Percentiles rank a stretch among this genome's conserved stretches.
phyloP scores from a whole-genome alignment of 805 yeast species.

The Pichia ethanolica region DNA sequence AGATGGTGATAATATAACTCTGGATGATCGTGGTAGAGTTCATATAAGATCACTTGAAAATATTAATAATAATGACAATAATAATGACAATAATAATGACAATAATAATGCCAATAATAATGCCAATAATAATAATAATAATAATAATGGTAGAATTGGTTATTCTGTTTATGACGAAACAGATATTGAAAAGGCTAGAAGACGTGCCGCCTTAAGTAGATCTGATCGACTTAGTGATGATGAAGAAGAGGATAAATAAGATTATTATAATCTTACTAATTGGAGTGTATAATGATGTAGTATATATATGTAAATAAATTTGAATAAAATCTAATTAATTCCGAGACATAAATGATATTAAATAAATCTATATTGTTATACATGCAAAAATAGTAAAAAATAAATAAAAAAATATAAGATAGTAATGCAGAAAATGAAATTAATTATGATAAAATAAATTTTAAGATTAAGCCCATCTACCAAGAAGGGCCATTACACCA shows the following conservation, averaged over 20 bases:
- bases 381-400: no score
- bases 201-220: constrained; percentile 24
- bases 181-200: constrained; percentile 23
- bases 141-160: neutral
- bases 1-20: constrained; percentile 13
- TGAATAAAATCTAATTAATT: no score
- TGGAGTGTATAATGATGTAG: no score
- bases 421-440: neutral
- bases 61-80: neutral
- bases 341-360: no score
- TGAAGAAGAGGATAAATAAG: constrained; percentile 26
- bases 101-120: neutral
- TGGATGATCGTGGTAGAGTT: constrained; percentile 1
- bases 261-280: no score
- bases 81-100: neutral
- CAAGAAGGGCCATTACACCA: constrained; percentile 71
- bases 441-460: neutral
- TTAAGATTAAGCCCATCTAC: constrained; percentile 54
- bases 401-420: neutral
- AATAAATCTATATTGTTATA: no score
- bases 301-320: no score
- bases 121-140: neutral
- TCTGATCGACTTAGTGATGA: constrained; percentile 29
- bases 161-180: constrained; percentile 12
- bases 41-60: neutral